phyloP scores from a whole-genome alignment of 2,329 filamentous ascomycete species.

The Botryotinia globosa region DNA sequence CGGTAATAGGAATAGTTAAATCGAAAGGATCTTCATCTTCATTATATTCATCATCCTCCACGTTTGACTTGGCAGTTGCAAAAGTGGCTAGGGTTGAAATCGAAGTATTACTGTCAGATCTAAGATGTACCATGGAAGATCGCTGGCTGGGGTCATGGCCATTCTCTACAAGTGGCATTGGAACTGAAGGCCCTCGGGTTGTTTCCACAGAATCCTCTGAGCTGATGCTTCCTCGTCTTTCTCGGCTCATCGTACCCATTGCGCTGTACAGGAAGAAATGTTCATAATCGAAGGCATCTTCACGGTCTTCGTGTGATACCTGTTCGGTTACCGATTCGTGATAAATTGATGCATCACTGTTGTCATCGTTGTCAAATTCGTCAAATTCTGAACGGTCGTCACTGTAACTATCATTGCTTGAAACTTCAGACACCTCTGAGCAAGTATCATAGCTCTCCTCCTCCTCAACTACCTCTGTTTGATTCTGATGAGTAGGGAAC shows the following conservation, averaged over 20 bases:
- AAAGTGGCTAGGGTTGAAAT: conserved; percentile 61
- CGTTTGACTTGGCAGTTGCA: conserved; percentile 59
- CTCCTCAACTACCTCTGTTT: conserved; percentile 26
- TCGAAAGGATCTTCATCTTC: conserved; percentile 38
- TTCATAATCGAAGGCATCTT: conserved; percentile 95
- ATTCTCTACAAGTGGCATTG: background rate
- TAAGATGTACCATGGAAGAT: conserved; percentile 41
- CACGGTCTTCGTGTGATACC: conserved; percentile 83
- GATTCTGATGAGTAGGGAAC: background rate
- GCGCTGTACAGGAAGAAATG: conserved; percentile 93
- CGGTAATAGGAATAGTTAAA: background rate
- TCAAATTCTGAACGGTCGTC: conserved; percentile 37
- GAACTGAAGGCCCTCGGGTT: conserved; percentile 46
- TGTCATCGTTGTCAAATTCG: conserved; percentile 49
- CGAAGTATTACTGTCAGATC: conserved; percentile 57
- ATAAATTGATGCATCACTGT: conserved; percentile 63
- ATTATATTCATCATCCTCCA: conserved; percentile 40
- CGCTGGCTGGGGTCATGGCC: conserved; percentile 25
- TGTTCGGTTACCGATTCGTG: conserved; percentile 58
- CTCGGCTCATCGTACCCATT: conserved; percentile 71
- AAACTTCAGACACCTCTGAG: conserved; percentile 26
- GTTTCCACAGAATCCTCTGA: conserved; percentile 63
- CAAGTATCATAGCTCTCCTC: conserved; percentile 21
- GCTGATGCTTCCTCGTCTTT: conserved; percentile 51
- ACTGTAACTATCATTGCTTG: conserved; percentile 39